These are phyloP conservation scores for Phylloporus sp. DNA, from an alignment of 768 basidiomycete species.

Conservation along the genomic window DNA sequence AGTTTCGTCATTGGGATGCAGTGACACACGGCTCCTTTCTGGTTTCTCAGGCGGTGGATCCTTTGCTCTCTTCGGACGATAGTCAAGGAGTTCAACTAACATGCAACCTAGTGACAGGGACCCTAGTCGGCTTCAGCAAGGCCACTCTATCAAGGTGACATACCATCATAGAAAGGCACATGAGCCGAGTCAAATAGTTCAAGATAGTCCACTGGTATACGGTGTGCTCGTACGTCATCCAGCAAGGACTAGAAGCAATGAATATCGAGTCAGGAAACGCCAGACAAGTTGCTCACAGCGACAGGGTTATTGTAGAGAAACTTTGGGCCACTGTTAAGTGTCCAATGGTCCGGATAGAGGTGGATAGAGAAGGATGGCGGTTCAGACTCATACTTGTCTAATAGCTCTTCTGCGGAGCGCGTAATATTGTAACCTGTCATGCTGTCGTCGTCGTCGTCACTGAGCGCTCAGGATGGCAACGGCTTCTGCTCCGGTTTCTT, in stretches of 20 bases:
- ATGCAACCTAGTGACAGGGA: slow-evolving; percentile 58
- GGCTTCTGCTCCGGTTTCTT: not conserved
- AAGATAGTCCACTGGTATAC: slow-evolving; percentile 83
- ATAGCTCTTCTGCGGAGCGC: slow-evolving; percentile 55
- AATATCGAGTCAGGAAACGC: slow-evolving; percentile 4
- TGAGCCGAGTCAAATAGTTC: slow-evolving; percentile 71
- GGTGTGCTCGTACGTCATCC: slow-evolving; percentile 77
- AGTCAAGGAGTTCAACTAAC: slow-evolving; percentile 80
- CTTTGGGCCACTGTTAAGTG: slow-evolving; percentile 75
- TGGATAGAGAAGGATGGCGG: slow-evolving; percentile 78
- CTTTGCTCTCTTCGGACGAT: slow-evolving; percentile 55
- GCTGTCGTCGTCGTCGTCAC: slow-evolving; percentile 8
- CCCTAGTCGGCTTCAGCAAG: not conserved
- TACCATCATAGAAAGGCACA: slow-evolving; percentile 84
- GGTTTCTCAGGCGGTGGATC: slow-evolving; percentile 58
- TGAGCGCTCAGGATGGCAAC: not conserved
- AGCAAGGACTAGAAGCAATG: slow-evolving; percentile 55
- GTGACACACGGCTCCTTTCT: slow-evolving; percentile 64
- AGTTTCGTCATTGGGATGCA: slow-evolving; percentile 75
- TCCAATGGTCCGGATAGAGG: slow-evolving; percentile 78
- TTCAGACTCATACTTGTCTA: slow-evolving; percentile 50
- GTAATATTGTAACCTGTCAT: slow-evolving; percentile 78
- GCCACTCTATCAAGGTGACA: slow-evolving; percentile 16
- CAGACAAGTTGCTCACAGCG: slow-evolving; percentile 39
- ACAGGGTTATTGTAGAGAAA: slow-evolving; percentile 78